phyloP scores from a whole-genome alignment of 805 yeast species.

The Candida boidinii region DNA sequence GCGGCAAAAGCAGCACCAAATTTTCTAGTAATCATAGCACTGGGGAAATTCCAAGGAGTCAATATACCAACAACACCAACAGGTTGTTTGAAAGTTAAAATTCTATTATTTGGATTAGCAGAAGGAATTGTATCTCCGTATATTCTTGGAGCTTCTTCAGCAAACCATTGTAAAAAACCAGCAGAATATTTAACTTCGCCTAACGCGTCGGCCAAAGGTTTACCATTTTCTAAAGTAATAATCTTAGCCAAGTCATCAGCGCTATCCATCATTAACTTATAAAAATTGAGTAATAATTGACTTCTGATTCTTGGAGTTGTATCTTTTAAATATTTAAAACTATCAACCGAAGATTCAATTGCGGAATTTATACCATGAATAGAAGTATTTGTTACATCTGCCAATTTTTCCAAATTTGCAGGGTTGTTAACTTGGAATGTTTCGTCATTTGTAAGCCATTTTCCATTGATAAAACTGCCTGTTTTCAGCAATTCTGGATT shows the following conservation, averaged over 20 bases:
- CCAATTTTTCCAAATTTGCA: conserved; percentile 43
- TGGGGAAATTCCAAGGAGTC: conserved; percentile 84
- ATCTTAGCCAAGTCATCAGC: conserved; percentile 57
- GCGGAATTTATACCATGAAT: conserved; percentile 42
- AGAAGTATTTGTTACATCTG: conserved; percentile 44
- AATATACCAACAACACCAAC: conserved; percentile 73
- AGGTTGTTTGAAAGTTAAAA: conserved; percentile 57
- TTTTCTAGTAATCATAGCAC: conserved; percentile 70
- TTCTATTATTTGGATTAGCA: conserved; percentile 34
- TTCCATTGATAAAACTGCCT: conserved; percentile 54
- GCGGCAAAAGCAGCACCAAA: conserved; percentile 76
- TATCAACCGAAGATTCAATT: conserved; percentile 39
- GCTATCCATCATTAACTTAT: conserved; percentile 45
- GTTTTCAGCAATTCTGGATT: conserved; percentile 38
- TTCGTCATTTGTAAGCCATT: conserved; percentile 44
- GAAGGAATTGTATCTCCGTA: conserved; percentile 59
- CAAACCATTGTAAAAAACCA: conserved; percentile 79
- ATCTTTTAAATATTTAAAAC: conserved; percentile 41
- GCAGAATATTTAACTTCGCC: conserved; percentile 68
- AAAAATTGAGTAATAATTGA: conserved; percentile 40
- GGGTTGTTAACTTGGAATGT: conserved; percentile 69
- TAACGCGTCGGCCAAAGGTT: conserved; percentile 57
- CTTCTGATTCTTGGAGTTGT: conserved; percentile 51
- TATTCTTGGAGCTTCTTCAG: conserved; percentile 71
- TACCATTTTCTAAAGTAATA: conserved; percentile 68